Percentiles rank a stretch among this genome's conserved stretches.
Evolutionary conservation across 257 asterid genomes (phyloP).

Genomic region (Salvia hispanica): DNA sequence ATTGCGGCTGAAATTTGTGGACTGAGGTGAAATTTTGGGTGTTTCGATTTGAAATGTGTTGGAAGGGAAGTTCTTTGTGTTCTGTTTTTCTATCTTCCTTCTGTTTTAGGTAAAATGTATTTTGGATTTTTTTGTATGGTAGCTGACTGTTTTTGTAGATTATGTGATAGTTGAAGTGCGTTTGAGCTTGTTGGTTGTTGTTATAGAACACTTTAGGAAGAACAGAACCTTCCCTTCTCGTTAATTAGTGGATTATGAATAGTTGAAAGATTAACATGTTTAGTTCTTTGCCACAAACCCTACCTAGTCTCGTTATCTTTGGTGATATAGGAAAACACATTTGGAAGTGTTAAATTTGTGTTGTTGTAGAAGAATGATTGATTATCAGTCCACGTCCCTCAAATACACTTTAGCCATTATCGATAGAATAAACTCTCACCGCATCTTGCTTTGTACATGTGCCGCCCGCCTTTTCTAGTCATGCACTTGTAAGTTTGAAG

Average conservation of each 20-base stretch:
- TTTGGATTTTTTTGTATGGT: neutral
- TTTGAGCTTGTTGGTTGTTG: conserved; percentile 21
- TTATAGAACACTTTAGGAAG: neutral
- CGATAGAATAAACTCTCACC: neutral
- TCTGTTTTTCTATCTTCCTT: conserved; percentile 4
- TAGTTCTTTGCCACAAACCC: conserved; percentile 12
- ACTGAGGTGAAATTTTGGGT: conserved; percentile 34
- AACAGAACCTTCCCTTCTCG: conserved; percentile 6
- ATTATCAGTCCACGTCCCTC: neutral
- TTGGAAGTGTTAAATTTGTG: neutral
- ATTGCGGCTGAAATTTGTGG: conserved; percentile 37
- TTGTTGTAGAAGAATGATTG: conserved; percentile 3
- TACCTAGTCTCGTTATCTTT: neutral
- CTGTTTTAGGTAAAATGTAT: conserved; percentile 12
- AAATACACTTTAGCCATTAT: neutral
- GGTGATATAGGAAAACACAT: neutral
- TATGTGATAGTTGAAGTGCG: conserved; percentile 25
- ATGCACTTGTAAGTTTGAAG: neutral
- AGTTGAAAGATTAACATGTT: neutral
- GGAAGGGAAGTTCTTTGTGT: conserved; percentile 18
- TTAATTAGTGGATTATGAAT: neutral
- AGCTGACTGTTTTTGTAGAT: conserved; percentile 1
- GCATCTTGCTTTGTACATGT: neutral
- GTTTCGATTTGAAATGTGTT: conserved; percentile 29
- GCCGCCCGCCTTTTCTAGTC: neutral